Base-by-base conservation (phyloP, 2,329 filamentous ascomycete genomes). In the Hypoxylon rubiginosum region DNA sequence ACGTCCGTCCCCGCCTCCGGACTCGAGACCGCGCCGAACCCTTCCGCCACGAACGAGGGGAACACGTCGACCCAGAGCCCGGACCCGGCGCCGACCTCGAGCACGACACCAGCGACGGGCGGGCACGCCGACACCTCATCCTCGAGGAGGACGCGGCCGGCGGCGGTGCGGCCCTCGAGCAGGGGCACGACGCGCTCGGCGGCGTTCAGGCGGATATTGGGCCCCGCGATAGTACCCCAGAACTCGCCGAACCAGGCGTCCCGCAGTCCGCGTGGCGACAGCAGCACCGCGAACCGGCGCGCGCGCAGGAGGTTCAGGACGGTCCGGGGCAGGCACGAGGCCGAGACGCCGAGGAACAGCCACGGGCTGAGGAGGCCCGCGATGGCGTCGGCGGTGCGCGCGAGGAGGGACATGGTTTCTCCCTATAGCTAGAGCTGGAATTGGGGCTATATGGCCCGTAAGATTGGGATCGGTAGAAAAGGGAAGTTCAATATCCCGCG, bases 51-150 rank as follows among this genome's bases (percentile, higher is more conserved):
- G 6, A 69, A 57, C 2, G 70, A 45, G 1, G 65, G 53, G 45
- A 89, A 87, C 17, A 89, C 75, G 36, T 84, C 81, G 3, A 87
- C 83, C 88, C 88, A 91, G 75, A 88, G 81, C 2, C 89, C 89
- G 1, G 78, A 82, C 2, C 87, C 90, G 1, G 89, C 84, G 2
- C 89, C 89, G 58, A 91, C 82, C 77, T 92, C 90, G 46, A 91
- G 75, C 4, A 89, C 84, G 1, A 84, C 79, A 2, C 88, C 87
- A 0, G 73, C 72, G 8, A 88, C 78, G 2, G 81, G 81, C 61
- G 78, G 72, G 59, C 75, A 73, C 19, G 74, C 4, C 76, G 41
- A 71, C n/a, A n/a, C n/a, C n/a, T n/a, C n/a, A n/a, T n/a, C 72
- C 13, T 75, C 76, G 0, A 78, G 75, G 4, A 79, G 65, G 39